Evolutionary conservation across 257 asterid genomes (phyloP), one percentile per base, ranked within the genome.

Genomic region (Hygrophila difformis): DNA sequence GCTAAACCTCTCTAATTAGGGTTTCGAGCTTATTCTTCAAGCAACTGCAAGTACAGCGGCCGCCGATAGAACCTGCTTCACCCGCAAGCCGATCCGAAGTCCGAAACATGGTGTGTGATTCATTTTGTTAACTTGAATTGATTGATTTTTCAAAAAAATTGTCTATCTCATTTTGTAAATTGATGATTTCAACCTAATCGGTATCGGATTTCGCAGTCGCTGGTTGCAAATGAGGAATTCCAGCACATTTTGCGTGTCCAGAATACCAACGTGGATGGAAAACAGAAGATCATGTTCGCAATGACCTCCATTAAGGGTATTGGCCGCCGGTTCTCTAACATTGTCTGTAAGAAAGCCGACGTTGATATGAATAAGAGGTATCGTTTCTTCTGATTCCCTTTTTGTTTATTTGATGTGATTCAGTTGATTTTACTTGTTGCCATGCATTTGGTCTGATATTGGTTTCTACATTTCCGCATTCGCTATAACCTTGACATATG

Each of bases 201-300:
- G 1, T 8, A 37, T 22, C 22, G 34, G 14, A 15, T 33, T 33
- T 18, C 51, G 65, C 65, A 85, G 96, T 66, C 94, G 63, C 67
- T 83, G 34, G 94, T 87, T 11, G 81, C 95, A 11, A 78, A 76
- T 44, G 97, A 87, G 42, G 97, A 87, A 0, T 87, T 87, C 61
- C 97, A 87, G 79, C 97, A 87, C 71, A 87, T 87, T 72, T 81
- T 87, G 45, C 97, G 97, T 83, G 75, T 87, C 36, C 95, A 84
- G 67, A 87, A 87, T 52, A 87, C 97, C 0, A 87, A 87, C 48
- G 97, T 87, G 0, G 97, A 84, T 42, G 97, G 97, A 12, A 87
- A 87, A 55, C 93, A 87, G 73, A 87, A 87, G 74, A 86, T 87
- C 54, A 87, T 87, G 97, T 87, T 80, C 34, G 97, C 97, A 33